Base-by-base conservation (phyloP, 768 basidiomycete species). In the Neoboletus brunneissimus region DNA sequence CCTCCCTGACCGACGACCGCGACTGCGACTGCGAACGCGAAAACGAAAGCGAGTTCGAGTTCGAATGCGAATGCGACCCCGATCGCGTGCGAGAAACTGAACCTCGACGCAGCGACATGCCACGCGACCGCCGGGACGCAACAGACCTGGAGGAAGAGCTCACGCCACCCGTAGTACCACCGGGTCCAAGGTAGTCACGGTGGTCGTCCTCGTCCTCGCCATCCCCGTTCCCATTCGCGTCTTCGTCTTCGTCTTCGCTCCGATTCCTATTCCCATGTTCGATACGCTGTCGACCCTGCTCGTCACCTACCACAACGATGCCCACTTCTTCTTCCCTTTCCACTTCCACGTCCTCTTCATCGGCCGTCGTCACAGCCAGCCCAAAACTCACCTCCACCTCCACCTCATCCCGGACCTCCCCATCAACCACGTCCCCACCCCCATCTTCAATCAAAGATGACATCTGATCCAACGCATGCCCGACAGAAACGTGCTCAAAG, bases 401-500 rank as follows among this genome's bases (percentile, higher is more conserved):
- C 1, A 9, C 10, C 32, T 52, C 20, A 3, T 2, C 29, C 45
- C 12, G 5, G 1, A 37, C 23, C 23, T 54, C 25, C 3, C 2
- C 25, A 5, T 25, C 46, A 1, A 5, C 29, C 23, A 13, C 25
- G 1, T 3, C 10, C 32, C 10, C 44, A 35, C 10, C 1, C 1
- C 51, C 37, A 23, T 57, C 46, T 25, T 31, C 61, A 43, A 18
- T 46, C 55, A 48, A 41, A 20, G 54, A 44, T 9, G 54, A 29
- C 5, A 22, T 25, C 31, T 18, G 48, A 38, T 60, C 44, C 50
- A 51, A 41, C 46, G 41, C 46, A 56, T 58, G 59, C 50, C 59
- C 58, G 58, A 65, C 54, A 27, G 57, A 57, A 61, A 59, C 56
- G 53, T 62, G 63, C 16, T 72, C 61, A 59, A 63, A 48, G 43